phyloP scores from a whole-genome alignment of 495 filamentous ascomycete species.

The Penicillium coffeae region DNA sequence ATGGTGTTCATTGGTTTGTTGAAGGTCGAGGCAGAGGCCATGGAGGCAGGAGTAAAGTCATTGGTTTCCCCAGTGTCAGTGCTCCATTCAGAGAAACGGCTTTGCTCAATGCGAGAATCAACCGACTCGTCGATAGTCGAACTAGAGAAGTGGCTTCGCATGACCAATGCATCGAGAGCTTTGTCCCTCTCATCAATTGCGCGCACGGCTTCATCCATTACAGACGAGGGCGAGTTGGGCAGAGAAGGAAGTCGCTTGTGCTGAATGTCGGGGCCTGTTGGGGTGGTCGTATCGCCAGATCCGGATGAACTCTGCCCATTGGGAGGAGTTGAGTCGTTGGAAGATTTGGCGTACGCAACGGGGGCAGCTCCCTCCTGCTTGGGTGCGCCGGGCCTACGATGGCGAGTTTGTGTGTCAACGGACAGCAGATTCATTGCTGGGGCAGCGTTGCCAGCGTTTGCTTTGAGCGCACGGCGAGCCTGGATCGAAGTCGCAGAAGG shows the following conservation, averaged over 20 bases:
- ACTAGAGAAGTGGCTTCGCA: constrained; percentile 42
- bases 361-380: constrained; percentile 4
- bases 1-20: constrained; percentile 22
- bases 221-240: constrained; percentile 45
- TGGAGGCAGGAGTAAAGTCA: constrained; percentile 36
- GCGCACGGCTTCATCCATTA: constrained; percentile 45
- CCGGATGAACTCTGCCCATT: neutral
- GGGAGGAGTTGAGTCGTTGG: neutral
- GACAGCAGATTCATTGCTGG: constrained; percentile 24
- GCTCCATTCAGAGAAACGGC: constrained; percentile 49
- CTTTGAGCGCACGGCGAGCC: constrained; percentile 32
- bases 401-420: constrained; percentile 22
- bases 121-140: constrained; percentile 37
- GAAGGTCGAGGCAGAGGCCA: constrained; percentile 33
- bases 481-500: constrained; percentile 27
- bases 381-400: constrained; percentile 3
- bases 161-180: constrained; percentile 30
- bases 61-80: constrained; percentile 33
- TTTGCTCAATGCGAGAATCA: constrained; percentile 29
- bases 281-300: constrained; percentile 25
- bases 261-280: constrained; percentile 24
- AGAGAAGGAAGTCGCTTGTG: constrained; percentile 45
- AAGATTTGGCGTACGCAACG: neutral
- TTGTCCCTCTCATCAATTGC: constrained; percentile 38
- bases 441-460: constrained; percentile 11